Conservation (phyloP, 75 land plant species). For the Cunninghamia lanceolata region DNA sequence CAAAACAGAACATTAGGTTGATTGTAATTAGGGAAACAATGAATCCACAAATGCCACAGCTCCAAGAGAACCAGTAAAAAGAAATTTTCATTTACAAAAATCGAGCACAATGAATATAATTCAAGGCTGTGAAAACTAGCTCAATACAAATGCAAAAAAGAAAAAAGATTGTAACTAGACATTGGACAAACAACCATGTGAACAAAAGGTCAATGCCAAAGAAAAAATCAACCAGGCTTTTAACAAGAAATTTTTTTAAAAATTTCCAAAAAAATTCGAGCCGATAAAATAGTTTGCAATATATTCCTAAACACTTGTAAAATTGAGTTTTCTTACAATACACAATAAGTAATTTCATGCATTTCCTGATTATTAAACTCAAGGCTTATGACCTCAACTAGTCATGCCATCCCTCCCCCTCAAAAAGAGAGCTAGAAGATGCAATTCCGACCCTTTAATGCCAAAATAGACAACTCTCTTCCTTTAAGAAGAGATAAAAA, state of each 20-base stretch:
- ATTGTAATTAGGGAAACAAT: not conserved
- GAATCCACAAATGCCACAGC: not conserved
- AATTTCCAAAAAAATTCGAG: not conserved
- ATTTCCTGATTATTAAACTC: not conserved
- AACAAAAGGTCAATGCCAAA: not conserved
- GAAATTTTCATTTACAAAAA: not conserved
- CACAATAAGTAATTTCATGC: not conserved
- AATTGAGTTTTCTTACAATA: not conserved
- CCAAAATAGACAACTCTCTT: not conserved
- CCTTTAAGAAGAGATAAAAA: not conserved
- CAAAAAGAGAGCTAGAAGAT: not conserved
- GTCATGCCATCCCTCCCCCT: not conserved
- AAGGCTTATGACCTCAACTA: not conserved
- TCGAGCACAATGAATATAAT: not conserved
- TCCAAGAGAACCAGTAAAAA: not conserved
- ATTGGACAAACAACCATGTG: not conserved
- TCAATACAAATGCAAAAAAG: not conserved
- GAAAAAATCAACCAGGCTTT: not conserved
- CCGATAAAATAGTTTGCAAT: not conserved
- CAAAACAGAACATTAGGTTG: not conserved
- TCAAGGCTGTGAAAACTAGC: not conserved
- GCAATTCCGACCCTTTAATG: not conserved
- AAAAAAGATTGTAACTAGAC: not conserved
- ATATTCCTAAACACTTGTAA: not conserved
- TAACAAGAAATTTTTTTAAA: not conserved